Conservation (phyloP, 2,329 filamentous ascomycete genomes). For the Rachicladosporium sp. region DNA sequence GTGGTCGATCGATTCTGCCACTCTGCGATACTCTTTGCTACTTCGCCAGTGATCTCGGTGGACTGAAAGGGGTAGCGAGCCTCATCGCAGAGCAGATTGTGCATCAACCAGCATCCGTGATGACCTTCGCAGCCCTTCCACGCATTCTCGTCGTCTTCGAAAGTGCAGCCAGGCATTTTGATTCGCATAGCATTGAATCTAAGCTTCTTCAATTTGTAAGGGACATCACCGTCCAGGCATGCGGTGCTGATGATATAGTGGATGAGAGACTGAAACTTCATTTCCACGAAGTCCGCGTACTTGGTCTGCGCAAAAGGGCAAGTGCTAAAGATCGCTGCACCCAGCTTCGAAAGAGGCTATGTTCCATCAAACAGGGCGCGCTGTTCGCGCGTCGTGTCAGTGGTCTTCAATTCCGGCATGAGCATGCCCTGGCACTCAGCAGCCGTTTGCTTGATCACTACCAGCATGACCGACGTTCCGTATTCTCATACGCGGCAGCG, state of each 20-base stretch:
- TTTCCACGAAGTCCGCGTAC: constrained; percentile 8
- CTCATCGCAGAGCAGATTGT: constrained; percentile 13
- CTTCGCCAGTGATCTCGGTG: constrained; percentile 17
- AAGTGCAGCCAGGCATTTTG: constrained; percentile 12
- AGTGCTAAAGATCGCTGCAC: constrained; percentile 1
- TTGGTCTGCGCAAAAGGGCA: constrained; percentile 6
- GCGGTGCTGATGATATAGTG: too few relatives aligned
- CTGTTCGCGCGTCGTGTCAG: constrained; percentile 2
- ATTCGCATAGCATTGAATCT: constrained; percentile 5
- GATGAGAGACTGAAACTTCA: constrained; percentile 1
- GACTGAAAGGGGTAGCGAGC: constrained; percentile 11
- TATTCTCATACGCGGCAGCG: constrained; percentile 10
- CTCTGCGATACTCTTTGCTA: constrained; percentile 16
- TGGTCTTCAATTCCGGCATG: constrained; percentile 7
- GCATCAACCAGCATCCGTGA: constrained; percentile 3
- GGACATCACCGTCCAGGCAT: too few relatives aligned
- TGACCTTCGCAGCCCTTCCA: constrained; percentile 10
- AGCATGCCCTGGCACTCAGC: constrained; percentile 10
- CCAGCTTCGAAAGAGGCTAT: constrained; percentile 2
- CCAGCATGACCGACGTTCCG: constrained; percentile 1
- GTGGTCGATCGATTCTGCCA: constrained; percentile 10
- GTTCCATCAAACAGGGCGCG: constrained; percentile 2
- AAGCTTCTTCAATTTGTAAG: constrained; percentile 5
- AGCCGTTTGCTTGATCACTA: constrained; percentile 7
- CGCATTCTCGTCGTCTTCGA: constrained; percentile 15